These are phyloP conservation scores for Clitopilus passeckerianus DNA, from an alignment of 768 basidiomycete species.

Conservation along the genomic window DNA sequence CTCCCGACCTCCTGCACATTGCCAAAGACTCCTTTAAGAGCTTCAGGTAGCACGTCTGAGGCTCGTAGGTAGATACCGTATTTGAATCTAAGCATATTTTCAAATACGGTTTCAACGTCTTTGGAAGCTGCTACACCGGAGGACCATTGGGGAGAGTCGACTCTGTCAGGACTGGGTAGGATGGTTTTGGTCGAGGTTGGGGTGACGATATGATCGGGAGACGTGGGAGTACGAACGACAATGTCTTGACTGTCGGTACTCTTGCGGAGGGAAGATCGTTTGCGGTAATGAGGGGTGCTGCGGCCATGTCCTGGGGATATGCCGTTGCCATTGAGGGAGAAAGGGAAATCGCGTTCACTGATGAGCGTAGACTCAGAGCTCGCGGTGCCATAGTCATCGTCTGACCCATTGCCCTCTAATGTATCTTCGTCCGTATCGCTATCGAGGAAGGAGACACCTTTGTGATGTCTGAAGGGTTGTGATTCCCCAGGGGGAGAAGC, in stretches of 20 bases:
- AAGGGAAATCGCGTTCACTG: slow-evolving; percentile 11
- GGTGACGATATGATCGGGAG: neutral
- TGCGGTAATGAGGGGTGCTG: slow-evolving; percentile 7
- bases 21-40: slow-evolving; percentile 49
- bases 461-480: slow-evolving; percentile 11
- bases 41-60: slow-evolving; percentile 39
- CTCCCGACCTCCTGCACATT: slow-evolving; percentile 38
- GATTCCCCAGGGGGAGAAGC: slow-evolving; percentile 11
- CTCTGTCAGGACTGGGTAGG: slow-evolving; percentile 1
- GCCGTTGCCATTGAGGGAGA: slow-evolving; percentile 1
- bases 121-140: slow-evolving; percentile 30
- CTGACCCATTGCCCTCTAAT: slow-evolving; percentile 15
- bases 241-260: neutral
- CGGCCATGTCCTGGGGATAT: neutral
- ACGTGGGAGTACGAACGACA: neutral
- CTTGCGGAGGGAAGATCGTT: neutral
- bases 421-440: slow-evolving; percentile 12
- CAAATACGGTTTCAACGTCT: slow-evolving; percentile 53
- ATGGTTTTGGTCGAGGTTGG: slow-evolving; percentile 5
- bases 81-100: slow-evolving; percentile 49
- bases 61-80: slow-evolving; percentile 51
- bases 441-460: slow-evolving; percentile 18
- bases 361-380: slow-evolving; percentile 19
- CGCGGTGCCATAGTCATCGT: slow-evolving; percentile 22
- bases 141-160: slow-evolving; percentile 31